Evolutionary conservation across 1,284 basidiomycete species (phyloP).

Genomic region (Rugosomyces carneus): DNA sequence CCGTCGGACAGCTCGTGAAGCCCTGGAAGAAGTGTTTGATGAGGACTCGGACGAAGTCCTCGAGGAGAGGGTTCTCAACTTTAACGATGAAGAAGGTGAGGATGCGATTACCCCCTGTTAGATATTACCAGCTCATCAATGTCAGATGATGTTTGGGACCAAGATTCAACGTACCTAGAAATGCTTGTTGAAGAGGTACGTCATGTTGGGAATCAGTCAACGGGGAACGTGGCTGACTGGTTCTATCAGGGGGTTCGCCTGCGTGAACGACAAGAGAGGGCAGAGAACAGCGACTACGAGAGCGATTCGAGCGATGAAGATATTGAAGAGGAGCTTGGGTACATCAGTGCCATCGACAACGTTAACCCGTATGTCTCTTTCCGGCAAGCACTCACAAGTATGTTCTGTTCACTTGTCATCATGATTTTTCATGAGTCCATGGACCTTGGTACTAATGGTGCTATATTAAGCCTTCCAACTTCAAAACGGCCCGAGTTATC

Average conservation of each 20-base stretch:
- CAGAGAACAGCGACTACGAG: constrained; percentile 37
- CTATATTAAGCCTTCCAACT: constrained; percentile 57
- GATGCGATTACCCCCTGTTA: not conserved
- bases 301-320: constrained; percentile 49
- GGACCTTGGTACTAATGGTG: not conserved
- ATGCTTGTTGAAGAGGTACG: constrained; percentile 73
- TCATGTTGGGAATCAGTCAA: constrained; percentile 5
- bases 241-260: constrained; percentile 58
- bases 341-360: constrained; percentile 70
- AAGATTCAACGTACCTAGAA: constrained; percentile 78
- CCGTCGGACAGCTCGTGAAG: constrained; percentile 66
- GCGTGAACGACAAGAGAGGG: constrained; percentile 49
- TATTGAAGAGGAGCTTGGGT: constrained; percentile 75
- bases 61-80: constrained; percentile 58
- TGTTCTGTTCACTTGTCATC: constrained; percentile 16
- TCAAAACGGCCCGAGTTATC: constrained; percentile 60
- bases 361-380: constrained; percentile 70
- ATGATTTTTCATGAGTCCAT: not conserved
- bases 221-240: constrained; percentile 7
- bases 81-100: constrained; percentile 69
- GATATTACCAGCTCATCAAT: not conserved
- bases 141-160: constrained; percentile 77
- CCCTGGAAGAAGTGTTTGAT: constrained; percentile 50
- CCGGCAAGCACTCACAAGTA: constrained; percentile 69
- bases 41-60: constrained; percentile 56